Evolutionary conservation across 2,329 filamentous ascomycete species (phyloP).

Genomic region (Scytalidium sp.): DNA sequence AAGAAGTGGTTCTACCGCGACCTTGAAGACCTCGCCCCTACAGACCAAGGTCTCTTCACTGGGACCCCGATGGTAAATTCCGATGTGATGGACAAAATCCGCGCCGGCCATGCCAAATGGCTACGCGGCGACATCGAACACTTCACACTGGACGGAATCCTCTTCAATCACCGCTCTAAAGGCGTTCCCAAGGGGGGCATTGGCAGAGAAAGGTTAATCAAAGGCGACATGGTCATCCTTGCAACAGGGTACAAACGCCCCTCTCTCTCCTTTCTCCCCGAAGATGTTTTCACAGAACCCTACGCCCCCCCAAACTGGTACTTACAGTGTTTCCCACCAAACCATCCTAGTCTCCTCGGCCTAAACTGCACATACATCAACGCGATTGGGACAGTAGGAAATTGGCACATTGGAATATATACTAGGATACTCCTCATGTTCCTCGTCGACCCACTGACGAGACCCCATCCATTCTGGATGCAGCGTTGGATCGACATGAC

Average conservation of each 20-base stretch:
- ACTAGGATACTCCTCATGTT: slow-evolving; percentile 86
- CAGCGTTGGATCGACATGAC: slow-evolving; percentile 86
- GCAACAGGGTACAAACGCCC: slow-evolving; percentile 81
- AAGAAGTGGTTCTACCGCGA: slow-evolving; percentile 82
- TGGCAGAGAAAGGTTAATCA: slow-evolving; percentile 61
- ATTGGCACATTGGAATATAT: slow-evolving; percentile 89
- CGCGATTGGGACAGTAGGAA: slow-evolving; percentile 78
- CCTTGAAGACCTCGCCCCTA: slow-evolving; percentile 68
- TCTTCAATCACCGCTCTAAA: slow-evolving; percentile 67
- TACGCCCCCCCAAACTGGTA: slow-evolving; percentile 86
- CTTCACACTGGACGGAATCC: slow-evolving; percentile 61
- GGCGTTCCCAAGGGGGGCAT: slow-evolving; percentile 76
- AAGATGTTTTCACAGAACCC: slow-evolving; percentile 68
- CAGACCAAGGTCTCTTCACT: slow-evolving; percentile 71
- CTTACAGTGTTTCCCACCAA: slow-evolving; percentile 78
- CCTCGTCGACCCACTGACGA: slow-evolving; percentile 71
- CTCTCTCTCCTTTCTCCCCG: slow-evolving; percentile 68
- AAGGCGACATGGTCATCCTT: slow-evolving; percentile 76
- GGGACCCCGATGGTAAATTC: slow-evolving; percentile 88
- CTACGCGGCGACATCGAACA: slow-evolving; percentile 74
- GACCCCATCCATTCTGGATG: slow-evolving; percentile 73
- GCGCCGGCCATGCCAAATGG: slow-evolving; percentile 71
- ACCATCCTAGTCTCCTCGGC: slow-evolving; percentile 69
- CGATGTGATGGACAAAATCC: slow-evolving; percentile 73
- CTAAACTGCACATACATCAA: slow-evolving; percentile 84